Percentiles rank a stretch among this genome's conserved stretches.
These are phyloP conservation scores for Gardenia jasminoides DNA, from an alignment of 257 asterid genomes.

Conservation along the genomic window DNA sequence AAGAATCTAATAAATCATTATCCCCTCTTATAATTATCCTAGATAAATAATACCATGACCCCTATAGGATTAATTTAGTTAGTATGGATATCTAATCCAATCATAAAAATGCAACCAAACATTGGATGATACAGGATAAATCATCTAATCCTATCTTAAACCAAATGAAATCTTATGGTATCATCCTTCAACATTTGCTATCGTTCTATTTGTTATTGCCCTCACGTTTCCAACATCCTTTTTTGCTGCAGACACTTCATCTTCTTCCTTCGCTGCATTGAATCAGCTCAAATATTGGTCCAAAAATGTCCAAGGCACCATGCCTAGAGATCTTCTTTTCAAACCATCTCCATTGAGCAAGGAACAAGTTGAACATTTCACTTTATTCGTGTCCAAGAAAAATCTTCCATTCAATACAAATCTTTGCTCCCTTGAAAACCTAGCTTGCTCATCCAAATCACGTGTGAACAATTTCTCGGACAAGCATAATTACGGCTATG, in stretches of 20 bases:
- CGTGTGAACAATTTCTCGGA: too few relatives aligned
- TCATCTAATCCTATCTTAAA: too few relatives aligned
- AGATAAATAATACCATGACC: too few relatives aligned
- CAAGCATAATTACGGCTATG: not conserved
- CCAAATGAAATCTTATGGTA: too few relatives aligned
- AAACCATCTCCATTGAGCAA: slow-evolving; percentile 16
- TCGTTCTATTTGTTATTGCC: not conserved
- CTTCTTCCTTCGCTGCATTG: not conserved
- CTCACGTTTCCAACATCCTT: not conserved
- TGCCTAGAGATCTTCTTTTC: slow-evolving; percentile 18
- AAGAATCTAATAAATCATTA: too few relatives aligned
- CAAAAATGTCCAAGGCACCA: slow-evolving; percentile 8
- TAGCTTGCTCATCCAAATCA: slow-evolving; percentile 1
- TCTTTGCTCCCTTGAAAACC: slow-evolving; percentile 2
- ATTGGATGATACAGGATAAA: too few relatives aligned
- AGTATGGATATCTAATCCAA: too few relatives aligned
- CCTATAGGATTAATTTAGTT: too few relatives aligned
- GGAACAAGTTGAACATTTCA: slow-evolving; percentile 5
- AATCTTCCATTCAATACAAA: slow-evolving; percentile 23
- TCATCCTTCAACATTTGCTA: not conserved
- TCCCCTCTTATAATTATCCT: too few relatives aligned
- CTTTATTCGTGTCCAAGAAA: slow-evolving; percentile 14
- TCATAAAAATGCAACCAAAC: too few relatives aligned
- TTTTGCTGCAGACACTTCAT: not conserved
- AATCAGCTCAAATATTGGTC: slow-evolving; percentile 20